These are phyloP conservation scores for Ziziphus jujuba DNA, from an alignment of 306 rosid species.

Conservation along the genomic window DNA sequence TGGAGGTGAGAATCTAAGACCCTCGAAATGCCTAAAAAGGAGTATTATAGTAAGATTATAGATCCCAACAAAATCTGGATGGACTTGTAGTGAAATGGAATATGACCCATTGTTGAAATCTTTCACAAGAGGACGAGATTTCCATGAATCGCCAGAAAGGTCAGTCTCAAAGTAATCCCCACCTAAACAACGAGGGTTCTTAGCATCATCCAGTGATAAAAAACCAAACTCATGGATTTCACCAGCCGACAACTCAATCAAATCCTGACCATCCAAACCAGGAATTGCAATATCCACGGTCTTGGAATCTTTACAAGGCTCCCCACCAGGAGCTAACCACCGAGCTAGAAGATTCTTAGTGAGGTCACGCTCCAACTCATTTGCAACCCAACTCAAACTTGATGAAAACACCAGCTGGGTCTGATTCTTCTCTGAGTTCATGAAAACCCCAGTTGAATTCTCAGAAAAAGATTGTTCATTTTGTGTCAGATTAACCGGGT, in stretches of 20 bases:
- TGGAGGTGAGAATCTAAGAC: conserved; percentile 65
- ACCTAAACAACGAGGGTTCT: conserved; percentile 73
- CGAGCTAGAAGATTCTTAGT: conserved; percentile 60
- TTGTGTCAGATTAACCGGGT: conserved; percentile 22
- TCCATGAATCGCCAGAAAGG: conserved; percentile 86
- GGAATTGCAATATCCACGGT: conserved; percentile 59
- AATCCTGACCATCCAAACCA: conserved; percentile 46
- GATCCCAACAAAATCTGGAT: conserved; percentile 69
- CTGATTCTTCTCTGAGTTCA: conserved; percentile 18
- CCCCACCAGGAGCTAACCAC: conserved; percentile 73
- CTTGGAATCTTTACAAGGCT: conserved; percentile 66
- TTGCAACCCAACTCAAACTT: conserved; percentile 51
- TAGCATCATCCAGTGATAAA: conserved; percentile 64
- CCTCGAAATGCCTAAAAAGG: conserved; percentile 75
- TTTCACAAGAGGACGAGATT: conserved; percentile 75
- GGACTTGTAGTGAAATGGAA: conserved; percentile 68
- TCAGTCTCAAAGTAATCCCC: conserved; percentile 93
- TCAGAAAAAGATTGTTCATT: conserved; percentile 27
- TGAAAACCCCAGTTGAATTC: conserved; percentile 26
- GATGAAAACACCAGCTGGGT: conserved; percentile 19
- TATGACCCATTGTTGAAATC: conserved; percentile 84
- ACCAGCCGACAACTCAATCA: conserved; percentile 64
- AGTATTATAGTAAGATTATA: conserved; percentile 64
- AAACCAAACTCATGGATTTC: conserved; percentile 67
- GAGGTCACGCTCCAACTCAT: conserved; percentile 56